phyloP scores from a whole-genome alignment of 345 rosid species.

The Rhodamnia argentea region DNA sequence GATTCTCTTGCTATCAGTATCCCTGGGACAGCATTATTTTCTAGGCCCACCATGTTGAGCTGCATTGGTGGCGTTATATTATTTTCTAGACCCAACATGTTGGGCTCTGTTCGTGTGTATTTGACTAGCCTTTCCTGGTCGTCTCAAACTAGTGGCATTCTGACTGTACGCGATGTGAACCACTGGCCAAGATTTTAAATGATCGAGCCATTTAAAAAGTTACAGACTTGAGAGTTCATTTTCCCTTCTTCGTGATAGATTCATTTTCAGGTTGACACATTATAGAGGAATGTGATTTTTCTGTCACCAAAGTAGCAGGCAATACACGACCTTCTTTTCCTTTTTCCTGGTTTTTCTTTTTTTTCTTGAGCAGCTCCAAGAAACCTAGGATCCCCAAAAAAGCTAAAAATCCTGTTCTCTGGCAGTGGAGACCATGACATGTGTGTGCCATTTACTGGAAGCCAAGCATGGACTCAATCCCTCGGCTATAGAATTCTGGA shows the following conservation, averaged over 20 bases:
- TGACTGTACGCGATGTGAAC: background rate
- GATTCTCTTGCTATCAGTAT: background rate
- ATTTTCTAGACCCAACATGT: background rate
- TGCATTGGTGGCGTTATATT: background rate
- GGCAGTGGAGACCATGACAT: slow-evolving; percentile 47
- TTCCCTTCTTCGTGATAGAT: background rate
- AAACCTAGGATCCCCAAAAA: background rate
- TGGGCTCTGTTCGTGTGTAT: background rate
- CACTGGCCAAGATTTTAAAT: background rate
- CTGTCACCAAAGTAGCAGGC: background rate
- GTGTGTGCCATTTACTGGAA: slow-evolving; percentile 57
- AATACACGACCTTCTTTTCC: background rate
- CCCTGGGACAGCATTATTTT: background rate
- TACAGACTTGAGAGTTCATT: background rate
- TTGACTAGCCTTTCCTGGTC: background rate
- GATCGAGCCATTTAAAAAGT: background rate
- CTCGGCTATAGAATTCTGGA: slow-evolving; percentile 23
- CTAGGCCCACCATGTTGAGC: background rate
- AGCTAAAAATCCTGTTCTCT: background rate
- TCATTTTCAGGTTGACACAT: background rate
- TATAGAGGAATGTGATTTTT: background rate
- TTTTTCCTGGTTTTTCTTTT: background rate
- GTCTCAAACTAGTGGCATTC: background rate
- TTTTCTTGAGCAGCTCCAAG: background rate
- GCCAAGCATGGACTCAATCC: slow-evolving; percentile 42